A percentile compares a stretch with the other conserved stretches of the same genome.
Conservation (phyloP, 2,329 filamentous ascomycete species). For the Botryotinia calthae region DNA sequence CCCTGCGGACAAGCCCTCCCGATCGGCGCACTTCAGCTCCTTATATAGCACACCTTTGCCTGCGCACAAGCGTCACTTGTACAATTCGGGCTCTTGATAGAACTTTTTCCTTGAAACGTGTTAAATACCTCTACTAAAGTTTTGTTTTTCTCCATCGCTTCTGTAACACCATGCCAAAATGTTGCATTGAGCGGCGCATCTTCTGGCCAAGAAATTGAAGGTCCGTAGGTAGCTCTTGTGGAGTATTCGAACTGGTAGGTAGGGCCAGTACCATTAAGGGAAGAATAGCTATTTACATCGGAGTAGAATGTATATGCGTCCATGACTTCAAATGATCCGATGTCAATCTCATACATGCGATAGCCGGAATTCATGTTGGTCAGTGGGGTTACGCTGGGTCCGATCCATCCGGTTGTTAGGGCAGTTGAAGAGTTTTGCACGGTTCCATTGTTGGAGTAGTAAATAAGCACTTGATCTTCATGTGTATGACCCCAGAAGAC, state of each 20-base stretch:
- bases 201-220: constrained; percentile 45
- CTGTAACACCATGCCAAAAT: constrained; percentile 58
- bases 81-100: constrained; percentile 50
- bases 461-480: constrained; percentile 54
- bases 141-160: constrained; percentile 52
- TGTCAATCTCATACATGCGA: constrained; percentile 55
- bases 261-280: constrained; percentile 45
- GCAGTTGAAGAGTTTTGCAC: constrained; percentile 43
- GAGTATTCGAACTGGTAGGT: constrained; percentile 51
- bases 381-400: constrained; percentile 51
- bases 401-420: constrained; percentile 51
- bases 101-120: constrained; percentile 51
- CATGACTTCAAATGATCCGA: constrained; percentile 51
- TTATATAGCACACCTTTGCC: constrained; percentile 59
- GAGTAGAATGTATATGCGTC: constrained; percentile 53
- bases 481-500: constrained; percentile 56
- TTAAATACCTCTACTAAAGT: constrained; percentile 51
- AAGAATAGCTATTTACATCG: constrained; percentile 47
- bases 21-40: constrained; percentile 52
- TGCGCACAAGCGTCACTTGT: constrained; percentile 49
- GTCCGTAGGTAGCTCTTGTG: constrained; percentile 49
- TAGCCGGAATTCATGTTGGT: constrained; percentile 54
- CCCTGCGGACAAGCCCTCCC: constrained; percentile 53
- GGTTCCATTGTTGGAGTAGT: constrained; percentile 53
- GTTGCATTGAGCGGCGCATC: constrained; percentile 55